phyloP scores from a whole-genome alignment of 352 stramenopile species.

The Phytopythium mirpurense region DNA sequence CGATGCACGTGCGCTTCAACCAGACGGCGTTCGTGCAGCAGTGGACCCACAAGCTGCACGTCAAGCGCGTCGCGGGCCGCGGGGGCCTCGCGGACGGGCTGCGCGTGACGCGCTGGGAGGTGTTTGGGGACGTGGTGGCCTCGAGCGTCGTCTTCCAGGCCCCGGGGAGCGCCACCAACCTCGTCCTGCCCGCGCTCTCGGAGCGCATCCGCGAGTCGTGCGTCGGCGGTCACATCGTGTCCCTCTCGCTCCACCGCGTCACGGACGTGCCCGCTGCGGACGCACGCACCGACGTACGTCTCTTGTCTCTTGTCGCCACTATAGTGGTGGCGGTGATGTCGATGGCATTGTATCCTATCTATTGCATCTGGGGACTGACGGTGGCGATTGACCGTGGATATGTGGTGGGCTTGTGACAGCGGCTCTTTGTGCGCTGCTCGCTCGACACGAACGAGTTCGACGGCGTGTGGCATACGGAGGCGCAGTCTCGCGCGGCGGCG shows the following conservation, averaged over 20 bases:
- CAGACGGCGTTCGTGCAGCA: constrained; percentile 86
- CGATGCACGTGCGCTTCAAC: constrained; percentile 79
- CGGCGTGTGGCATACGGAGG: constrained; percentile 79
- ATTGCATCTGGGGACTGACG: no score
- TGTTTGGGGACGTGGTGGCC: constrained; percentile 83
- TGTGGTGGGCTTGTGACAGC: constrained; percentile 13
- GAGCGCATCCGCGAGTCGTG: constrained; percentile 83
- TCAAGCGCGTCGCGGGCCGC: constrained; percentile 38
- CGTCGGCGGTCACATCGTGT: constrained; percentile 75
- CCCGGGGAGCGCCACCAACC: constrained; percentile 69
- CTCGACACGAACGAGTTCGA: constrained; percentile 84
- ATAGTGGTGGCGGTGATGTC: neutral
- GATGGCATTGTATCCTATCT: no score
- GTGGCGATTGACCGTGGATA: neutral
- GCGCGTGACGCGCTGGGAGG: constrained; percentile 71
- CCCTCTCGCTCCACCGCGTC: constrained; percentile 61
- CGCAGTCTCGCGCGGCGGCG: constrained; percentile 48
- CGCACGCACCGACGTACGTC: constrained; percentile 44
- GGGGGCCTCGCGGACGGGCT: constrained; percentile 19
- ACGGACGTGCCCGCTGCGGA: constrained; percentile 58
- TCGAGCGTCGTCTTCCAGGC: constrained; percentile 83
- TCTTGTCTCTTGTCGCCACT: neutral
- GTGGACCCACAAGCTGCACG: constrained; percentile 83
- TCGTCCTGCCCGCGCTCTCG: constrained; percentile 70
- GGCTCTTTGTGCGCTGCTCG: constrained; percentile 81